phyloP scores from a whole-genome alignment of 257 asterid species.

The Orobanche coerulescens region DNA sequence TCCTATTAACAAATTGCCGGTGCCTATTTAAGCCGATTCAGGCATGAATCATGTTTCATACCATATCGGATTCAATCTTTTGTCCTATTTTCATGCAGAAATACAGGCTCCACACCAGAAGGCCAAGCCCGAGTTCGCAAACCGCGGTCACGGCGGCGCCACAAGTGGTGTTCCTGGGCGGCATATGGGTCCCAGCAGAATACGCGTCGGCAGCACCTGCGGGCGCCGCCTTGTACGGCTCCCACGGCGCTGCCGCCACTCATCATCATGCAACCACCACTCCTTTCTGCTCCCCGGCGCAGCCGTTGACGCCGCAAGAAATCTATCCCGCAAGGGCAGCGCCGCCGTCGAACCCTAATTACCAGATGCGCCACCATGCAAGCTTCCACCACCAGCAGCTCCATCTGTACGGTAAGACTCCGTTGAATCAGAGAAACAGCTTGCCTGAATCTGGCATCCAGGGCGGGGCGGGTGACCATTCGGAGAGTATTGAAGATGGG shows the following conservation, averaged over 20 bases:
- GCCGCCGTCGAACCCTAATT: constrained; percentile 31
- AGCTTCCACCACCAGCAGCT: constrained; percentile 43
- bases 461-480: constrained; percentile 49
- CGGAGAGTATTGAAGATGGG: constrained; percentile 83
- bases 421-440: constrained; percentile 37
- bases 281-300: constrained; percentile 35
- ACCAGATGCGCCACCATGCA: constrained; percentile 42
- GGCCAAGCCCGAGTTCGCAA: constrained; percentile 94
- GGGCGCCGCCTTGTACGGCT: constrained; percentile 50
- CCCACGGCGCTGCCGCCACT: constrained; percentile 34
- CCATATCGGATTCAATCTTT: no score
- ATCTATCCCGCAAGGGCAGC: constrained; percentile 46
- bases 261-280: constrained; percentile 40
- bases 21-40: no score
- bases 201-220: constrained; percentile 53
- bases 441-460: constrained; percentile 49
- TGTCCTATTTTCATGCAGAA: no score
- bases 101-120: constrained; percentile 91
- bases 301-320: constrained; percentile 37
- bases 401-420: constrained; percentile 48
- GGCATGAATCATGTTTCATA: no score
- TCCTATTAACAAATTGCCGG: no score
- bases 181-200: constrained; percentile 94
- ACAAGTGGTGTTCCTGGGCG: constrained; percentile 72
- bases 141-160: constrained; percentile 48